phyloP scores from a whole-genome alignment of 2,329 filamentous ascomycete species.

The Trichophyton rubrum region DNA sequence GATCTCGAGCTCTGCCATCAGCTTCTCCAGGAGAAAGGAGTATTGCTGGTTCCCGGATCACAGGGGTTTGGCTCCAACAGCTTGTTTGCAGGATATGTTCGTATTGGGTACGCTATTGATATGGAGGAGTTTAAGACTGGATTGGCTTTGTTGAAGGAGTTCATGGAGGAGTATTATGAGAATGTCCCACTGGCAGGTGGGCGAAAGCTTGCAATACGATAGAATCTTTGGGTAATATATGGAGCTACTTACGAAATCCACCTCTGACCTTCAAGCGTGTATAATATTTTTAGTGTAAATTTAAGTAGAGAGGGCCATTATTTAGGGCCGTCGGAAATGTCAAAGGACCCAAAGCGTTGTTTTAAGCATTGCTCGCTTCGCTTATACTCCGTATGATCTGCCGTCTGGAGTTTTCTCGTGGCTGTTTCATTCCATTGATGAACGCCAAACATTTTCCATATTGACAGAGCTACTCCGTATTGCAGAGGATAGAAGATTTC shows the following conservation, averaged over 20 bases:
- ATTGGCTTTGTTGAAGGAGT: slow-evolving; percentile 43
- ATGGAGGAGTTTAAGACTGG: slow-evolving; percentile 57
- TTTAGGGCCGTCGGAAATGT: not conserved
- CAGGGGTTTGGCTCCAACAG: slow-evolving; percentile 59
- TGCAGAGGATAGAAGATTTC: not conserved
- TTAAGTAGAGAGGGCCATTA: not conserved
- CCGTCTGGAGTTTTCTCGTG: not conserved
- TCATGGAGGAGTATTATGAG: slow-evolving; percentile 45
- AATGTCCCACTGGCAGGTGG: slow-evolving; percentile 29
- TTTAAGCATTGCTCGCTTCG: not conserved
- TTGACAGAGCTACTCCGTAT: no score
- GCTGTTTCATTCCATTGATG: no score
- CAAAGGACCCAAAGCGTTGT: not conserved
- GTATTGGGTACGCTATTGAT: slow-evolving; percentile 63
- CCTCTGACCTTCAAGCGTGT: not conserved
- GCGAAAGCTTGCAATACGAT: not conserved
- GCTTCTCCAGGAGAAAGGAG: slow-evolving; percentile 55
- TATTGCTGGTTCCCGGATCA: slow-evolving; percentile 62
- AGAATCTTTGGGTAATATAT: not conserved
- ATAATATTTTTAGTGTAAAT: not conserved
- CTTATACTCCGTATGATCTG: not conserved
- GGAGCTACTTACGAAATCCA: no score
- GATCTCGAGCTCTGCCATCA: slow-evolving; percentile 60
- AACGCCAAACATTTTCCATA: no score
- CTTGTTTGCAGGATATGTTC: slow-evolving; percentile 57